Evolutionary conservation across 1,284 basidiomycete species (phyloP).

Genomic region (Psilocybe mexicana): DNA sequence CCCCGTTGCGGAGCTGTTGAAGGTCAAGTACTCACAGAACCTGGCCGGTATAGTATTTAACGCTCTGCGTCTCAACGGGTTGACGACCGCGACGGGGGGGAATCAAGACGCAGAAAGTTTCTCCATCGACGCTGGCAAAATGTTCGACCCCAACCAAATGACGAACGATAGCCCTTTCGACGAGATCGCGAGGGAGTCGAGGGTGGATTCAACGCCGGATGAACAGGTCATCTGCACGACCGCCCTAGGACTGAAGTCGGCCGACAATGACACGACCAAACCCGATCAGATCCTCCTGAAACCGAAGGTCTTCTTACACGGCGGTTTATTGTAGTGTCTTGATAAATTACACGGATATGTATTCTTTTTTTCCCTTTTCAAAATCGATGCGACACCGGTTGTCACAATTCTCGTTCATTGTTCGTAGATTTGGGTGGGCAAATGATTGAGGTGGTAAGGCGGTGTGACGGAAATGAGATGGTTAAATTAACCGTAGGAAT

Average conservation of each 20-base stretch:
- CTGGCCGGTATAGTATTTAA: conserved; percentile 21
- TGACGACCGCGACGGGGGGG: conserved; percentile 16
- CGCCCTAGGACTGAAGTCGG: conserved; percentile 20
- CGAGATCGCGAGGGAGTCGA: not conserved
- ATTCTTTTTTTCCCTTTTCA: not conserved
- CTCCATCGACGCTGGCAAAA: conserved; percentile 16
- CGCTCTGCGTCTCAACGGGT: conserved; percentile 23
- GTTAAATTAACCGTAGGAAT: too few relatives aligned
- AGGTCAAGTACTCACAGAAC: conserved; percentile 16
- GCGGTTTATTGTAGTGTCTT: conserved; percentile 14
- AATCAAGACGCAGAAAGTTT: conserved; percentile 19
- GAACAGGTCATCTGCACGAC: conserved; percentile 21
- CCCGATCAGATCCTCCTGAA: conserved; percentile 18
- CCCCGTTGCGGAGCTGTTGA: conserved; percentile 13
- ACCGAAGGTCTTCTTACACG: conserved; percentile 23
- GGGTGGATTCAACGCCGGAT: conserved; percentile 6
- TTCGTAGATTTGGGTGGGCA: not conserved
- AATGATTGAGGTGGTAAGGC: too few relatives aligned
- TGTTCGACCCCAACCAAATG: conserved; percentile 14
- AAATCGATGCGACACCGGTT: conserved; percentile 6
- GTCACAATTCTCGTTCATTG: not conserved
- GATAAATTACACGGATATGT: conserved; percentile 1
- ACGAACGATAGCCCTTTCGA: not conserved
- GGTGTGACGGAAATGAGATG: too few relatives aligned
- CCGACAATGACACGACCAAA: conserved; percentile 9